These are phyloP conservation scores for Aurantiochytrium sp. DNA, from an alignment of 108 stramenopile species.

Conservation along the genomic window DNA sequence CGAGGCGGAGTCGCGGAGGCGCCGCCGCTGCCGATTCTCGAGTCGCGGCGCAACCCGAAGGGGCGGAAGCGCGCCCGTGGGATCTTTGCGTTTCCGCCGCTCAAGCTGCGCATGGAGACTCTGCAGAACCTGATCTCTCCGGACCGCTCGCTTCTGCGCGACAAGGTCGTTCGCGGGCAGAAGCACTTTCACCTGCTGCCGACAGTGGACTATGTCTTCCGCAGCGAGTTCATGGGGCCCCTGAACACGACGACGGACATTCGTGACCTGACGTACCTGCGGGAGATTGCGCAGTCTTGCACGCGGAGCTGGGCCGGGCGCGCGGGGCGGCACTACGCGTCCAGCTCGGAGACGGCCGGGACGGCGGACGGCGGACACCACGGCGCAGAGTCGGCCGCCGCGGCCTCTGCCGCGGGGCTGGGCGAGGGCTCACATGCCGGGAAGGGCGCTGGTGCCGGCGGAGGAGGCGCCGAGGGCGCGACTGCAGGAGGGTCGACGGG, in stretches of 20 bases:
- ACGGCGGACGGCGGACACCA: no score
- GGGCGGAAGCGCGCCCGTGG: background rate
- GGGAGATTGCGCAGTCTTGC: background rate
- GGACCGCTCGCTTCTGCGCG: background rate
- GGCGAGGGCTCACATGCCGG: no score
- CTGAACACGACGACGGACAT: conserved; percentile 1
- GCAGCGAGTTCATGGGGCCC: background rate
- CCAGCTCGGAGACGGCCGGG: no score
- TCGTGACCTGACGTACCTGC: conserved; percentile 4
- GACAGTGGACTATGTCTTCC: background rate
- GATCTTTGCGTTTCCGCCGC: background rate
- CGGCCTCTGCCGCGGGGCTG: no score
- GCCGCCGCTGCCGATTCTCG: background rate
- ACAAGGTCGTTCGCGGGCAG: background rate
- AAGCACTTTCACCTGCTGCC: background rate
- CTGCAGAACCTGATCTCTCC: background rate
- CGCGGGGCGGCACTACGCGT: background rate
- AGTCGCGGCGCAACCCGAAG: background rate
- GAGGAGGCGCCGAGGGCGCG: background rate
- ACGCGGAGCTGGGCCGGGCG: background rate
- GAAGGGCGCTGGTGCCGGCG: background rate
- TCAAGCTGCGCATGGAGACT: background rate
- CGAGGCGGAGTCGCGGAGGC: no score
- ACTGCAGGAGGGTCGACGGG: background rate
- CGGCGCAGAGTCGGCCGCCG: no score